Evolutionary conservation across 305 asterid species (phyloP).

Genomic region (Solanum aculeatissimum): DNA sequence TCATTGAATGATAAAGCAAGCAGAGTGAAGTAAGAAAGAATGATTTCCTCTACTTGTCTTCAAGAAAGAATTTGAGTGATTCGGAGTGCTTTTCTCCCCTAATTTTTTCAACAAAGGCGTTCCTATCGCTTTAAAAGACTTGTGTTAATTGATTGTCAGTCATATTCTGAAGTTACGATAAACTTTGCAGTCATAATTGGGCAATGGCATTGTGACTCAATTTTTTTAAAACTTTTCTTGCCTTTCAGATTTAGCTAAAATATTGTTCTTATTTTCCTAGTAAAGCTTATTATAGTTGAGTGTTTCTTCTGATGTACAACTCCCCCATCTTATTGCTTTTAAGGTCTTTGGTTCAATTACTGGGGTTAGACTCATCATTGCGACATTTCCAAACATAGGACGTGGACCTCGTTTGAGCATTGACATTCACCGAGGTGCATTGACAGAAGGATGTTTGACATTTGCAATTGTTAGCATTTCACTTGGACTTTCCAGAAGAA

Average conservation of each 20-base stretch:
- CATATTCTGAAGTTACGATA: neutral
- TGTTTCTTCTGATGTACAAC: neutral
- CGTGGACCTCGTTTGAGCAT: constrained; percentile 60
- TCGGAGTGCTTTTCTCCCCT: no score
- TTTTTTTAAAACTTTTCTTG: neutral
- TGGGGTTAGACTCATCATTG: constrained; percentile 54
- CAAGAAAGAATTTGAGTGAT: no score
- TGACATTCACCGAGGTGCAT: constrained; percentile 64
- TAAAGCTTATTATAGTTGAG: neutral
- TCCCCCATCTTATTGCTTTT: neutral
- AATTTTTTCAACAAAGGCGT: neutral
- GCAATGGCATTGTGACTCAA: neutral
- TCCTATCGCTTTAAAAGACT: neutral
- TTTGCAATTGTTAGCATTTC: constrained; percentile 51
- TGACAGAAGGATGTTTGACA: constrained; percentile 71
- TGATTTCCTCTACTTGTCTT: no score
- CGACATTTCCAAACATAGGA: constrained; percentile 46
- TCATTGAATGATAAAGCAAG: no score
- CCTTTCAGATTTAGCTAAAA: neutral
- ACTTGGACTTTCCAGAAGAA: constrained; percentile 39
- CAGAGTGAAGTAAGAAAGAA: no score
- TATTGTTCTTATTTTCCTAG: neutral
- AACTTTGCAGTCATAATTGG: neutral
- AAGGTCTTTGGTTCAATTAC: constrained; percentile 69
- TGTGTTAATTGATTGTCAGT: neutral